phyloP scores from a whole-genome alignment of 2,329 filamentous ascomycete species.

The Ophiostoma quercus region DNA sequence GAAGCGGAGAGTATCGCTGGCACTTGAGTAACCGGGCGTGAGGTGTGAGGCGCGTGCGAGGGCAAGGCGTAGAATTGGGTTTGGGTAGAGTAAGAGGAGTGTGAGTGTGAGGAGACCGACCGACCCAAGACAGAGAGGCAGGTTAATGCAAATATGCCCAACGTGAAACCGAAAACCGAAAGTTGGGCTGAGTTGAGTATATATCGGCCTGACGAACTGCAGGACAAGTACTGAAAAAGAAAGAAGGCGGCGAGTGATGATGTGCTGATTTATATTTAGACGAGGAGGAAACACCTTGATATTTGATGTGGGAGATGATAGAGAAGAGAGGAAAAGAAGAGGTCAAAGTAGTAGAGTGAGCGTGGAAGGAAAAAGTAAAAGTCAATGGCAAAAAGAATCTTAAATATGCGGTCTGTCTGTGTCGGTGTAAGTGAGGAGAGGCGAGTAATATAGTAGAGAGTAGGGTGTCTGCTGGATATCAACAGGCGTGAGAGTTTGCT shows the following conservation, averaged over 20 bases:
- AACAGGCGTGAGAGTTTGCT: not conserved
- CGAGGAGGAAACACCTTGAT: not conserved
- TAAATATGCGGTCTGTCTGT: slow-evolving; percentile 29
- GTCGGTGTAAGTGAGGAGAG: slow-evolving; percentile 20
- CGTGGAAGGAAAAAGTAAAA: not conserved
- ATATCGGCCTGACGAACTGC: slow-evolving; percentile 13
- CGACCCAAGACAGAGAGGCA: slow-evolving; percentile 8
- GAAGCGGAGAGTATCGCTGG: not conserved
- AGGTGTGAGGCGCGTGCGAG: not conserved
- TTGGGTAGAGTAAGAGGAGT: not conserved
- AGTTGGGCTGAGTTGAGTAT: not conserved
- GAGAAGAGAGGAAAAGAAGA: not conserved
- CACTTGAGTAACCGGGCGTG: slow-evolving; percentile 10
- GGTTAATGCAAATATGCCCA: slow-evolving; percentile 52
- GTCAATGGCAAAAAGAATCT: slow-evolving; percentile 16
- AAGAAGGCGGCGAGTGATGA: not conserved
- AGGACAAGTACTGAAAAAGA: not conserved
- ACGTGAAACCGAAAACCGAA: slow-evolving; percentile 32
- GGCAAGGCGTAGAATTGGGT: not conserved
- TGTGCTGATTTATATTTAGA: not conserved
- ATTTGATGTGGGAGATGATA: not conserved
- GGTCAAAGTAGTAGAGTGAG: not conserved
- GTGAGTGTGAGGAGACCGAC: slow-evolving; percentile 5
- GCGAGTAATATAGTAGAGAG: slow-evolving; percentile 18
- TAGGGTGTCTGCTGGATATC: slow-evolving; percentile 1